A percentile compares a stretch with the other conserved stretches of the same genome.
Evolutionary conservation across 768 basidiomycete species (phyloP).

Genomic region (Neoboletus magnificus): DNA sequence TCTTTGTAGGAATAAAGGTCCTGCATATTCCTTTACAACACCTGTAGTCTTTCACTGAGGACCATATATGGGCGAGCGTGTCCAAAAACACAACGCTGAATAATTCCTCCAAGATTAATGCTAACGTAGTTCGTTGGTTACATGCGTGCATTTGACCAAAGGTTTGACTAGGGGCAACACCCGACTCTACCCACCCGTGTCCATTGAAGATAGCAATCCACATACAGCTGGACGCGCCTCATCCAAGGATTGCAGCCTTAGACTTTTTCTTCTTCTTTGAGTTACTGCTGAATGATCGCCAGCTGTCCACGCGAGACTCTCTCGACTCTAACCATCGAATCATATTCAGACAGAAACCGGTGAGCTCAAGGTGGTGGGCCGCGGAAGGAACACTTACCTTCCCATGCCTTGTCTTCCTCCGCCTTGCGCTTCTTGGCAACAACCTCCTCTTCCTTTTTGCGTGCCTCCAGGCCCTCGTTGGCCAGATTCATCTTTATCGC

Average conservation of each 20-base stretch:
- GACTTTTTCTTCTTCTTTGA: conserved; percentile 83
- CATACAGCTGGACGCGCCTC: conserved; percentile 20
- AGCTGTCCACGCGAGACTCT: conserved; percentile 81
- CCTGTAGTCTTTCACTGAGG: neutral
- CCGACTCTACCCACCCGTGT: conserved; percentile 1
- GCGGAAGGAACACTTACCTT: conserved; percentile 50
- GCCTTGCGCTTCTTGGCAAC: conserved; percentile 76
- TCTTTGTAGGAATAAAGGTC: neutral
- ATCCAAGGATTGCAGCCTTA: conserved; percentile 67
- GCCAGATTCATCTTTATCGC: conserved; percentile 89
- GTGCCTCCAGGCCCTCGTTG: conserved; percentile 90
- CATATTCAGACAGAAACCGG: neutral
- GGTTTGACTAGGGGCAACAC: conserved; percentile 11
- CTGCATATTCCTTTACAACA: no score
- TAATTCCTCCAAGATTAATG: neutral
- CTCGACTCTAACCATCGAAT: conserved; percentile 50
- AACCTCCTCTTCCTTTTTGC: conserved; percentile 87
- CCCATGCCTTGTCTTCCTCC: conserved; percentile 87
- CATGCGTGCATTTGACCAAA: conserved; percentile 4
- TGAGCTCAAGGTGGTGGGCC: neutral
- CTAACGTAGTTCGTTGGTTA: conserved; percentile 7
- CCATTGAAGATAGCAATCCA: neutral
- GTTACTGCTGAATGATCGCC: conserved; percentile 66
- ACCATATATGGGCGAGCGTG: neutral
- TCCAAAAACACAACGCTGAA: neutral